Conservation (phyloP, 148 eudicot genomes). For the Persicaria maculosa region DNA sequence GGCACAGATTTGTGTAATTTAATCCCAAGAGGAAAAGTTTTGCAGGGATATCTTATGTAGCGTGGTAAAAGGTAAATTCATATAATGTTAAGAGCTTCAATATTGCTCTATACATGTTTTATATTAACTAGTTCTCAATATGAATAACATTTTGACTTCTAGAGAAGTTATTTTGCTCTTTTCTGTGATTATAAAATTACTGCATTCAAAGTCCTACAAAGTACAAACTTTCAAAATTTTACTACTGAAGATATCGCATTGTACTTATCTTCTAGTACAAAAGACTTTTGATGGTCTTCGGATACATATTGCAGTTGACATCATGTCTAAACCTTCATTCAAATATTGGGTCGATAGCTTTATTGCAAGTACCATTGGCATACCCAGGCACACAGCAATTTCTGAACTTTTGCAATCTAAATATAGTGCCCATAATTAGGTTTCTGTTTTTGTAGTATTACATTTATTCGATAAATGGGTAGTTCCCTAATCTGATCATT, state of each 20-base stretch:
- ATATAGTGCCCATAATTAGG: background rate
- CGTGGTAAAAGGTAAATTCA: conserved; percentile 40
- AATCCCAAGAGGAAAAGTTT: conserved; percentile 41
- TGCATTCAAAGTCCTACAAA: background rate
- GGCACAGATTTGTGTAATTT: conserved; percentile 33
- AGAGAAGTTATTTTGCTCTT: conserved; percentile 17
- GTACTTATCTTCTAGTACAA: background rate
- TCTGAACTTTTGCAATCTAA: background rate
- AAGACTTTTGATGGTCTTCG: background rate
- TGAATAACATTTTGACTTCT: conserved; percentile 37
- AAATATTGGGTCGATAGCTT: background rate
- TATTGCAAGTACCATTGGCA: background rate
- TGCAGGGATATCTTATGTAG: conserved; percentile 49
- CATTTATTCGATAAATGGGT: background rate
- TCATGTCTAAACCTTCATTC: background rate
- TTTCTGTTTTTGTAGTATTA: background rate
- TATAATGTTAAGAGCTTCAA: conserved; percentile 41
- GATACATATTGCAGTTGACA: background rate
- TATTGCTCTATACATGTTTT: conserved; percentile 37
- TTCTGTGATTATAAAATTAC: background rate
- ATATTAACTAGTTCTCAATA: conserved; percentile 29
- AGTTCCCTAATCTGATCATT: background rate
- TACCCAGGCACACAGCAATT: background rate
- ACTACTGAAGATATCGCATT: background rate
- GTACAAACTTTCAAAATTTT: background rate